These are phyloP conservation scores for Pseudognaphalium luteoalbum DNA, from an alignment of 129 eudicot genomes.

Conservation along the genomic window DNA sequence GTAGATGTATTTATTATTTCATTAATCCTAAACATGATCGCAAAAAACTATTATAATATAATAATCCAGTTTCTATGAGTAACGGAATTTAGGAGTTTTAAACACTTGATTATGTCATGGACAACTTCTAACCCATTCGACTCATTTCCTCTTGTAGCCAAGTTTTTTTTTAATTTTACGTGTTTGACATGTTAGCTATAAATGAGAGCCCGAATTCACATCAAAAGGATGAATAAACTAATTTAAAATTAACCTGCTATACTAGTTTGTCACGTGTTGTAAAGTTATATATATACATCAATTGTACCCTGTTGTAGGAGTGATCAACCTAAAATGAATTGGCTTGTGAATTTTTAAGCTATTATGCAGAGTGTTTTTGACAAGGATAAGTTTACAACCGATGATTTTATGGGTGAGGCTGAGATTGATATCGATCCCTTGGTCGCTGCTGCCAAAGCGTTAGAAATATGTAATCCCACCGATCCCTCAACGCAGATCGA, in stretches of 20 bases:
- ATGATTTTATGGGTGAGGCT: conserved; percentile 93
- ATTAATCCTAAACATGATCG: background rate
- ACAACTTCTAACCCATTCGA: background rate
- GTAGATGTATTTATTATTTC: background rate
- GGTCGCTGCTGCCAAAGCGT: conserved; percentile 70
- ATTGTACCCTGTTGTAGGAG: background rate
- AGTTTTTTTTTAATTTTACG: background rate
- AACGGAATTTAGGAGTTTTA: background rate
- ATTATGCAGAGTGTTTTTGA: conserved; percentile 77
- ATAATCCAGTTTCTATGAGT: background rate
- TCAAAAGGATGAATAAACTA: background rate
- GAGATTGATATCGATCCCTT: conserved; percentile 86
- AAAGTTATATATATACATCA: background rate
- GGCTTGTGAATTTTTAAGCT: conserved; percentile 9
- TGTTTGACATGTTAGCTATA: background rate
- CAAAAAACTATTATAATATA: background rate
- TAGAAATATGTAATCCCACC: conserved; percentile 35
- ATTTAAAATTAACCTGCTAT: background rate
- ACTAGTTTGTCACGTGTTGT: background rate
- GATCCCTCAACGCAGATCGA: conserved; percentile 51
- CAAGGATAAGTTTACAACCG: conserved; percentile 85
- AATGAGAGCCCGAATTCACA: background rate
- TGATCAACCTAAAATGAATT: background rate
- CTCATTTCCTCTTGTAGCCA: background rate
- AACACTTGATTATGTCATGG: background rate